Evolutionary conservation across 1,284 basidiomycete species (phyloP).

Genomic region (Phylloporus gajari): DNA sequence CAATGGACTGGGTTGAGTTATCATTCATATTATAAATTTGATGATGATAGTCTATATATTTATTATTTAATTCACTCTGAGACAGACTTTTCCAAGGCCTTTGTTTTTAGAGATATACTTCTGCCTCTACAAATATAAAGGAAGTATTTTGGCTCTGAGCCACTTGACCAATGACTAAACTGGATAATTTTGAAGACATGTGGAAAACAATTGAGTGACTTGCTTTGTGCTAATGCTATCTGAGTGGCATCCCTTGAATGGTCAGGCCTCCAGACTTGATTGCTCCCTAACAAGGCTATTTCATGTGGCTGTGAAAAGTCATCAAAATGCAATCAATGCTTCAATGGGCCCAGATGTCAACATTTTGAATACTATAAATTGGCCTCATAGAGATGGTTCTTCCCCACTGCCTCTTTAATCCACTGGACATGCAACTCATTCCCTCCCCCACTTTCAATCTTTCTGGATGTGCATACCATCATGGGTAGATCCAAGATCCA

Average conservation of each 20-base stretch:
- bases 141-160: neutral
- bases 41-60: too few species aligned
- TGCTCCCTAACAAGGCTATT: neutral
- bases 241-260: neutral
- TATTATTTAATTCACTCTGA: too few species aligned
- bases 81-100: too few species aligned
- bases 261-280: neutral
- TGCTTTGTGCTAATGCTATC: neutral
- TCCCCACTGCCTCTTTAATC: neutral
- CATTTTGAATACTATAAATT: neutral
- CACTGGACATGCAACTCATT: neutral
- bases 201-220: neutral
- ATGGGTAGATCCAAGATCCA: neutral
- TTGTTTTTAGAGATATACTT: too few species aligned
- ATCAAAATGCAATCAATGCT: neutral
- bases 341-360: neutral
- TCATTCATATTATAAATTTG: too few species aligned
- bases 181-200: neutral
- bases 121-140: too few species aligned
- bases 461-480: neutral
- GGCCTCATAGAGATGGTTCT: neutral
- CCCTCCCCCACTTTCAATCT: neutral
- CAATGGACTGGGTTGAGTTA: too few species aligned
- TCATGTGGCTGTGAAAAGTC: conserved; percentile 3
- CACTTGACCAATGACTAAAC: neutral